Evolutionary conservation across 305 asterid species (phyloP).

Genomic region (Fraxinus floribunda): DNA sequence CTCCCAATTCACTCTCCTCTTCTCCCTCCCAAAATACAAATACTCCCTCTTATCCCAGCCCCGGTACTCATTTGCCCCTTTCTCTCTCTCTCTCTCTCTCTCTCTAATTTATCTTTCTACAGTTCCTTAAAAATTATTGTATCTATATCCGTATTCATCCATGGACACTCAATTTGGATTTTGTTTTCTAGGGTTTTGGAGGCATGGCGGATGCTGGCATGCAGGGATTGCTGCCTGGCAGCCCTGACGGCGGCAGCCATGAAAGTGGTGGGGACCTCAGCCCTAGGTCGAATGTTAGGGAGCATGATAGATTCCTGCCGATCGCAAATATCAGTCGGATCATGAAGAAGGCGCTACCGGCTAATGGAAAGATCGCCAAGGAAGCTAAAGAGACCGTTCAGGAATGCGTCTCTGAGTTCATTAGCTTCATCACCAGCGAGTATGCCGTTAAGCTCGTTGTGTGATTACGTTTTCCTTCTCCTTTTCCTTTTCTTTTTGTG

Average conservation of each 20-base stretch:
- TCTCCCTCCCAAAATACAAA: slow-evolving; percentile 66
- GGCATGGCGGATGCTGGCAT: slow-evolving; percentile 63
- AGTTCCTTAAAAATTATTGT: slow-evolving; percentile 1
- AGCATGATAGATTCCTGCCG: slow-evolving; percentile 82
- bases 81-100: not conserved
- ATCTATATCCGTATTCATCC: not conserved
- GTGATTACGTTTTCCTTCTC: not conserved
- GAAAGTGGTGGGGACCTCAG: slow-evolving; percentile 83
- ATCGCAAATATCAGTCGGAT: slow-evolving; percentile 83
- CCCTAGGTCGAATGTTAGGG: slow-evolving; percentile 64
- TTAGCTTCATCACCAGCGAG: slow-evolving; percentile 95
- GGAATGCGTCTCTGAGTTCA: slow-evolving; percentile 89
- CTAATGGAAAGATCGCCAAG: slow-evolving; percentile 78
- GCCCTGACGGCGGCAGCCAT: slow-evolving; percentile 68
- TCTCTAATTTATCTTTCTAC: not conserved
- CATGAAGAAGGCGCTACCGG: slow-evolving; percentile 88
- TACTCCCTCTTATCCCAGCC: slow-evolving; percentile 10
- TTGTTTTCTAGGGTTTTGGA: slow-evolving; percentile 32
- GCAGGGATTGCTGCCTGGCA: slow-evolving; percentile 47
- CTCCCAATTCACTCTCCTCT: slow-evolving; percentile 26
- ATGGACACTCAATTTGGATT: slow-evolving; percentile 29
- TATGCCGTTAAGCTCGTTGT: slow-evolving; percentile 25
- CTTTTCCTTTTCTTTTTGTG: not conserved
- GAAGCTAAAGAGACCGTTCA: slow-evolving; percentile 96
- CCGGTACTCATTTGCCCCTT: not conserved